Percentiles rank a stretch among this genome's conserved stretches.
phyloP scores from a whole-genome alignment of 2,329 filamentous ascomycete species.

The Neofusicoccum ribis region DNA sequence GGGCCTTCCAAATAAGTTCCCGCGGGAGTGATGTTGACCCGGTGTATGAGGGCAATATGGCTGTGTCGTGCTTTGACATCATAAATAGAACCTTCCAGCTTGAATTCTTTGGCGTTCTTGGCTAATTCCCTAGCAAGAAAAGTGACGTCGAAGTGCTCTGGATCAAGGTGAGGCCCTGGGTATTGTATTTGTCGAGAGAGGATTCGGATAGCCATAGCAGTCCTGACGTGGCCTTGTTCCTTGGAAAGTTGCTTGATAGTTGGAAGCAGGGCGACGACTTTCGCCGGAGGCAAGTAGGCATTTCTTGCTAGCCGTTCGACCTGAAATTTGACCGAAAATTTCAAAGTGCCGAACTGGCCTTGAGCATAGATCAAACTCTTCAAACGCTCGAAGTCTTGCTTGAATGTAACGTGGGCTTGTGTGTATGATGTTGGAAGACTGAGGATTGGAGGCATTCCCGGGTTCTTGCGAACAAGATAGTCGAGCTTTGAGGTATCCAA shows the following conservation, averaged over 20 bases:
- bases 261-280: conserved; percentile 50
- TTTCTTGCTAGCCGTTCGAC: conserved; percentile 64
- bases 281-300: conserved; percentile 46
- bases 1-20: conserved; percentile 47
- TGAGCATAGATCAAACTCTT: conserved; percentile 7
- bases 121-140: conserved; percentile 22
- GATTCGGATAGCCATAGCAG: conserved; percentile 52
- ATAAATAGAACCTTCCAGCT: conserved; percentile 30
- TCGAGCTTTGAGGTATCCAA: conserved; percentile 28
- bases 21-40: conserved; percentile 41
- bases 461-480: conserved; percentile 25
- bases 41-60: conserved; percentile 38
- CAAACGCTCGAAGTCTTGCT: conserved; percentile 17
- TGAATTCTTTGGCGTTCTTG: conserved; percentile 36
- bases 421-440: neutral
- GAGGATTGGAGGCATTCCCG: conserved; percentile 31
- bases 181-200: conserved; percentile 57
- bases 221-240: conserved; percentile 23
- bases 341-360: conserved; percentile 30
- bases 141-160: conserved; percentile 42
- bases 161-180: conserved; percentile 53
- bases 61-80: conserved; percentile 31
- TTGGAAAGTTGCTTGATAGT: conserved; percentile 41
- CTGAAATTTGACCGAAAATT: conserved; percentile 62
- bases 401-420: conserved; percentile 17